Conservation (phyloP, 129 eudicot species). For the Arctium minus region DNA sequence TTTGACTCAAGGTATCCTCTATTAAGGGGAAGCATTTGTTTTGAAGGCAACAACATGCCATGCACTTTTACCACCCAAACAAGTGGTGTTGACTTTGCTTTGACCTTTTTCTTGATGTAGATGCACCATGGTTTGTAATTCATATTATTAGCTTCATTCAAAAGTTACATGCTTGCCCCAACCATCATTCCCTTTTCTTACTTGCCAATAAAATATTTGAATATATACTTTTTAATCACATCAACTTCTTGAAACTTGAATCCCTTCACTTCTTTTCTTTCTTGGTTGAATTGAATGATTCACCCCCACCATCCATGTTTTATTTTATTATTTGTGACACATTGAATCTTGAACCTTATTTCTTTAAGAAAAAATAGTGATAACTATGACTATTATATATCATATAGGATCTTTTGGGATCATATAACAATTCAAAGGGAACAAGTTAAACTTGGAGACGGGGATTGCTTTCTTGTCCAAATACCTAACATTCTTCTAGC, state of each 20-base stretch:
- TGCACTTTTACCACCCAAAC: slow-evolving; percentile 37
- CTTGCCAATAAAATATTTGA: neutral
- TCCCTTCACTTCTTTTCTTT: slow-evolving; percentile 10
- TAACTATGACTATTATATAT: neutral
- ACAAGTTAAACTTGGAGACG: neutral
- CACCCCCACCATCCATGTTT: slow-evolving; percentile 21
- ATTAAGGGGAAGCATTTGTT: slow-evolving; percentile 28
- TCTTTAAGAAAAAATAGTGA: neutral
- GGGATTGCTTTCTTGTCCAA: neutral
- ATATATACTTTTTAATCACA: neutral
- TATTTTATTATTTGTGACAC: neutral
- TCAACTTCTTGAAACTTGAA: slow-evolving; percentile 35
- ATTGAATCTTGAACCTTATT: neutral
- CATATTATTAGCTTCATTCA: slow-evolving; percentile 30
- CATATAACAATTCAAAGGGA: neutral
- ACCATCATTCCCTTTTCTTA: slow-evolving; percentile 35
- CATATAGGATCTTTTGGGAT: neutral
- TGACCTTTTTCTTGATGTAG: slow-evolving; percentile 36
- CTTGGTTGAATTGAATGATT: slow-evolving; percentile 18
- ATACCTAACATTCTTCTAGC: neutral
- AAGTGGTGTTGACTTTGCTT: slow-evolving; percentile 46
- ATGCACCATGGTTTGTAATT: slow-evolving; percentile 17
- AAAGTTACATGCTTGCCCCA: slow-evolving; percentile 42
- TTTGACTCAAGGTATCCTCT: slow-evolving; percentile 17
- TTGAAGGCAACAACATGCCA: slow-evolving; percentile 36